Evolutionary conservation across 2,329 filamentous ascomycete species (phyloP), one percentile per base, ranked within the genome.

Genomic region (Botrytis squamosa): DNA sequence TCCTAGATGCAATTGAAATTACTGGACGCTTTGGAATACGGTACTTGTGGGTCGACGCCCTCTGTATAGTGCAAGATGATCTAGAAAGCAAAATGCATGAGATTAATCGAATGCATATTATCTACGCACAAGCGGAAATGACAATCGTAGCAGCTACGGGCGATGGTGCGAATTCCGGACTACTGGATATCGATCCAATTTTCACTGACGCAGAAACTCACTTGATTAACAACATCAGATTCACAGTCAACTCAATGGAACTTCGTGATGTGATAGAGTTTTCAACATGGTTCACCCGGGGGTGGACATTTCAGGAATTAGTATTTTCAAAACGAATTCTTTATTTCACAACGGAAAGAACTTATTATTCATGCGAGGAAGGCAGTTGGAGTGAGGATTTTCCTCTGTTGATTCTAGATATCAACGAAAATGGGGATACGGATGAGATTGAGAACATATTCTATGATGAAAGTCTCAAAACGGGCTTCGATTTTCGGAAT

Each of bases 291-390:
- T 68, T 62, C 22, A 18, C 67, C 22, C 71, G 79, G 22, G 78
- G 70, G 7, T 80, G 79, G 79, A 72, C 71, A 3, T 60, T 78
- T 12, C 77, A 80, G 71, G 79, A 80, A 65, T 36, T 74, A n/a
- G 46, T 76, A 1, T 73, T 80, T 4, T 74, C 79, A 18, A 60
- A 44, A 29, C 71, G 79, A 25, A 76, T 70, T 4, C 18, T 80
- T 2, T 75, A 77, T 52, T 79, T 79, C 70, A 76, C 75, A 0
- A 22, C 72, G 22, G 62, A 59, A 20, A 55, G 77, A 20, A 55
- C 77, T 25, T 77, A 76, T 57, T 80, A 77, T 77, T 77, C 79
- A 59, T 80, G 79, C 8, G 72, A 62, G 14, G 59, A 66, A 20
- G 64, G 44, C 2, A 67, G 22, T n/a, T 67, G 64, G 64, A 67